These are phyloP conservation scores for Erigeron philadelphicus DNA, from an alignment of 140 eudicot genomes.

Conservation along the genomic window DNA sequence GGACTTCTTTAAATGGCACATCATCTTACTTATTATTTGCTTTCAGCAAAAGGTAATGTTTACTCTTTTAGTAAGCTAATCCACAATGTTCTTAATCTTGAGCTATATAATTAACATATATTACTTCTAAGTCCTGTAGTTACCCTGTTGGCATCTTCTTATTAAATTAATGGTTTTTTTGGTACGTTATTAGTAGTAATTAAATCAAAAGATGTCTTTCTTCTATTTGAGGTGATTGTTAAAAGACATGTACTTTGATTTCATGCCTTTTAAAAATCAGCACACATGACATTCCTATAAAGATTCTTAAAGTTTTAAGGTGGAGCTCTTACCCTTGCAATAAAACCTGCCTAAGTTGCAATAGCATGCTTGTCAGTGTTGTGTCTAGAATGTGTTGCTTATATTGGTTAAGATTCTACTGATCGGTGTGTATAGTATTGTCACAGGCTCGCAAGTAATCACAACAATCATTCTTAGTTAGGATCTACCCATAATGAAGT, in stretches of 20 bases:
- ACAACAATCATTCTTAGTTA: conserved; percentile 2
- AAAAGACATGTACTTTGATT: too few species aligned
- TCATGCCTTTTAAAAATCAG: neutral
- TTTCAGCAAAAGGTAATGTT: neutral
- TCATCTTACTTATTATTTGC: conserved; percentile 11
- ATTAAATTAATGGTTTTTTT: neutral
- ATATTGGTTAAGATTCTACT: conserved; percentile 14
- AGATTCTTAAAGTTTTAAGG: too few species aligned
- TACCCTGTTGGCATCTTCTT: neutral
- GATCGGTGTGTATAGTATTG: conserved; percentile 9
- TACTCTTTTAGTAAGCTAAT: neutral
- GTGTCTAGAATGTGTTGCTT: conserved; percentile 1
- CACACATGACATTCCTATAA: neutral
- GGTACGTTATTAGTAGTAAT: neutral
- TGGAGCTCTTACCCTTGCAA: neutral
- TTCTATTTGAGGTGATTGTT: too few species aligned
- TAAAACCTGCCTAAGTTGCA: neutral
- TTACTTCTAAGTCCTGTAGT: neutral
- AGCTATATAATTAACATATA: neutral
- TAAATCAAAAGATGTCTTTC: too few species aligned
- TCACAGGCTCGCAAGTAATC: neutral
- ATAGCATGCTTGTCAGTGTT: neutral
- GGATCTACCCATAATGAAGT: conserved; percentile 7
- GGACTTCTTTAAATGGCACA: neutral
- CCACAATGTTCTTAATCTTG: neutral